Evolutionary conservation across 495 filamentous ascomycete genomes (phyloP), one percentile per base, ranked within the genome.

Genomic region (Coniosporium apollinis): DNA sequence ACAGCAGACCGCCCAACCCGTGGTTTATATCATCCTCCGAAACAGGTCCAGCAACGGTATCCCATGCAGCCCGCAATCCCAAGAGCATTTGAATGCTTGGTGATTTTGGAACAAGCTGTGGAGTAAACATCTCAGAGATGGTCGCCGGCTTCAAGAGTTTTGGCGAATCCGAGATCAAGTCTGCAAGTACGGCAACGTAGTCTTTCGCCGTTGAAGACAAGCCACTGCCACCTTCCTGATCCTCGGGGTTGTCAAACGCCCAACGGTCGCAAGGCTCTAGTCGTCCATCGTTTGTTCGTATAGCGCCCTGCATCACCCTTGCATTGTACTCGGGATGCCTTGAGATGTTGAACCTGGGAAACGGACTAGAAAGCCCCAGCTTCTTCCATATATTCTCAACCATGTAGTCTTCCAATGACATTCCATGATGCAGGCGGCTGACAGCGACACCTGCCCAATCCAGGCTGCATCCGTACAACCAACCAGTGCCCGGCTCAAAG

Each of bases 91-190:
- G 24, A 26, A 13, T 26, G 24, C 24, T 26, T 13, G 7, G 24
- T 26, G 24, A 26, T 26, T 26, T 26, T 13, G 24, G 24, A 7
- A 26, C 24, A 26, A 26, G 24, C 24, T 26, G 24, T 26, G 13
- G 24, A 13, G 24, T 26, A 26, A 26, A 34, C 4, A 34, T 4
- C 31, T 34, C 31, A n/a, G 31, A 5, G 14, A 34, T 34, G 14
- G 31, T 34, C 19, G 4, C 14, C 4, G 14, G 31, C 31, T 34
- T 34, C 19, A 34, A 19, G 5, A 34, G 31, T 34, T 21, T 34
- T 34, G 31, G 31, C 31, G 31, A 34, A 18, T 34, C 31, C 4
- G 31, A 34, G 4, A 34, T 34, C 31, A 34, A 34, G 31, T 34
- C 31, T 34, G 31, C 19, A 34, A 34, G 31, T 18, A 34, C 31